These are phyloP conservation scores for Mycena pura DNA, from an alignment of 768 basidiomycete species.

Conservation along the genomic window DNA sequence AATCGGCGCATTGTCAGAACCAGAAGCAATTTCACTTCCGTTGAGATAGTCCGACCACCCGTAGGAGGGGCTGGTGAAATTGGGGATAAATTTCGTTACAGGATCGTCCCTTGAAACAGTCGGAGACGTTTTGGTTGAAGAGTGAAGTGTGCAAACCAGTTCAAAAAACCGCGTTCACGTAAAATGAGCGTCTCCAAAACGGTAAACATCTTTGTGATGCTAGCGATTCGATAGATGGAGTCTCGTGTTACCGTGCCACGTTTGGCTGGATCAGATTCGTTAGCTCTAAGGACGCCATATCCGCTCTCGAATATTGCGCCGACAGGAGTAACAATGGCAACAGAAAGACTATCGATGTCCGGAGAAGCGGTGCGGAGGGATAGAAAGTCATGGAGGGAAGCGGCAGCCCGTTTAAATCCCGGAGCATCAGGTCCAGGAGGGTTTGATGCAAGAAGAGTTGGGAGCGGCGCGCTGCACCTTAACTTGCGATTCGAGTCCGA, in stretches of 20 bases:
- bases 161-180: constrained; percentile 50
- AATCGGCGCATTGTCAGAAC: constrained; percentile 34
- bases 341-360: constrained; percentile 56
- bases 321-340: constrained; percentile 54
- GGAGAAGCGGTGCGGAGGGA: constrained; percentile 33
- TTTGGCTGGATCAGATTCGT: constrained; percentile 41
- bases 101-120: constrained; percentile 53
- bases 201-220: constrained; percentile 58
- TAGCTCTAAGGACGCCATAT: constrained; percentile 51
- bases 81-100: constrained; percentile 50
- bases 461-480: constrained; percentile 19
- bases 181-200: constrained; percentile 56
- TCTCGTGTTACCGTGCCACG: constrained; percentile 42
- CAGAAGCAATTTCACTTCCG: constrained; percentile 12
- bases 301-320: constrained; percentile 54
- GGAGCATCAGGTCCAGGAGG: constrained; percentile 16
- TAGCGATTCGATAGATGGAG: constrained; percentile 59
- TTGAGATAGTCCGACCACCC: constrained; percentile 42
- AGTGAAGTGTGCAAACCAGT: constrained; percentile 36
- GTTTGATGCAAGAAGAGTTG: constrained; percentile 15
- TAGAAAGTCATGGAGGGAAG: constrained; percentile 35
- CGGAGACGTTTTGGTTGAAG: too few relatives aligned
- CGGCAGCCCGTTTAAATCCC: constrained; percentile 4
- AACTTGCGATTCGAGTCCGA: neutral
- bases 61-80: constrained; percentile 42